Base-by-base conservation (phyloP, 2,329 filamentous ascomycete genomes). In the Venturia pyrina region DNA sequence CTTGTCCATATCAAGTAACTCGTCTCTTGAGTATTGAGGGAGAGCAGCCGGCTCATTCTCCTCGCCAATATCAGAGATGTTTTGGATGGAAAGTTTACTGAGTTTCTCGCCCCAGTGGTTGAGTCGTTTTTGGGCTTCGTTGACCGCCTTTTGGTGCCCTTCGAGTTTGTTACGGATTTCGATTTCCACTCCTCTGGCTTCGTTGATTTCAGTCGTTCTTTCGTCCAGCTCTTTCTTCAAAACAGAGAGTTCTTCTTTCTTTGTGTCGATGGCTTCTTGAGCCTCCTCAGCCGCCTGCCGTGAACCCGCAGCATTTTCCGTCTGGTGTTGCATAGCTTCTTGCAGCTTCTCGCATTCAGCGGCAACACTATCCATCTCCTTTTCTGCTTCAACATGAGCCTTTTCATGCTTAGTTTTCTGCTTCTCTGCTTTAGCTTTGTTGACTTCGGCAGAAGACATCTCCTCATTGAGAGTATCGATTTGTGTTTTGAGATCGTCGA, bases 121-220 rank as follows among this genome's bases (percentile, higher is more conserved):
- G 50, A 90, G 83, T 67, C 90, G 87, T 77, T 90, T 93, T 75
- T 96, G 87, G 76, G 96, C 96, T 73, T 98, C 93, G 0, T 80
- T 77, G 17, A 98, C 83, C 11, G 88, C 85, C 78, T 99, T 99
- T 70, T 96, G 90, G 75, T 93, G 95, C 74, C 98, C 93, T 73
- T 98, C 95, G 1, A 99, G 87, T 79, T 96, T 96, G 78, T 98
- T 98, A 69, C 90, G 89, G 92, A 98, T 97, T 77, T 99, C 95
- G 68, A 99, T 97, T 76, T 99, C 95, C 3, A 89, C 81, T 0
- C 91, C 93, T 11, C 93, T 86, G 0, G 89, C 96, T 73, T 91
- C 89, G 73, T 98, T 97, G 66, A 98, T 83, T 74, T 96, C 91
- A 0, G 87, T 80, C 1, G 86, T 89, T 81, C 93, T 96, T 71